Percentiles rank a stretch among this genome's conserved stretches.
Conservation (phyloP, 2,329 filamentous ascomycete genomes). For the Colletotrichum orbiculare region DNA sequence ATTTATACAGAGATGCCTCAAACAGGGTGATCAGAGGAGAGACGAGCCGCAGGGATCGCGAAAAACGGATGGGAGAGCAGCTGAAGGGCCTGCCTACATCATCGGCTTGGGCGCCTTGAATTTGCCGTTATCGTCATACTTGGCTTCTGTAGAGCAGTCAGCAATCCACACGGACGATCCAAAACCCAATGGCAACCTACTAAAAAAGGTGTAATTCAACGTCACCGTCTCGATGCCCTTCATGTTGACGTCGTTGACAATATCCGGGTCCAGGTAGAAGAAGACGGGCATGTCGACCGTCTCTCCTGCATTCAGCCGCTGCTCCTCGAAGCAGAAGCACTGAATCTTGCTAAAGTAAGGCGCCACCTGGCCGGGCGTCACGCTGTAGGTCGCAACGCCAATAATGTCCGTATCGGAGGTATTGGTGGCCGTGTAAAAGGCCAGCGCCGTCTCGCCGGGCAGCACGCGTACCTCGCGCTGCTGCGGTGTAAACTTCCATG, state of each 20-base stretch:
- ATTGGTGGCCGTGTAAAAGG: slow-evolving; percentile 98
- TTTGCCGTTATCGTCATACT: slow-evolving; percentile 58
- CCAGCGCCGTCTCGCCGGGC: slow-evolving; percentile 94
- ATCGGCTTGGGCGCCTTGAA: slow-evolving; percentile 51
- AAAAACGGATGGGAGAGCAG: background rate
- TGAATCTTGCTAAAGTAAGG: slow-evolving; percentile 99
- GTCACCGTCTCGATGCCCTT: slow-evolving; percentile 94
- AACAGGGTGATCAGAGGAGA: too few relatives aligned
- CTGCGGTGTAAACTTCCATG: slow-evolving; percentile 97
- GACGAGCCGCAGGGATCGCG: background rate
- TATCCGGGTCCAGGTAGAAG: slow-evolving; percentile 97
- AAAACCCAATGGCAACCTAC: slow-evolving; percentile 63
- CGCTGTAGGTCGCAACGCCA: slow-evolving; percentile 96
- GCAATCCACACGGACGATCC: background rate
- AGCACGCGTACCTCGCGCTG: slow-evolving; percentile 96
- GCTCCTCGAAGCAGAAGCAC: slow-evolving; percentile 99
- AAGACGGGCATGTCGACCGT: slow-evolving; percentile 99
- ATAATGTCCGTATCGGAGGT: slow-evolving; percentile 92
- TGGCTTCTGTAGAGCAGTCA: slow-evolving; percentile 49
- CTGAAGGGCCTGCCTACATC: too few relatives aligned
- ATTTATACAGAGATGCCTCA: too few relatives aligned
- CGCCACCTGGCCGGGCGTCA: slow-evolving; percentile 93
- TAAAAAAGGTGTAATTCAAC: slow-evolving; percentile 97
- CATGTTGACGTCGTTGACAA: slow-evolving; percentile 93
- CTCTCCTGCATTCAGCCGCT: slow-evolving; percentile 93